A percentile compares a stretch with the other conserved stretches of the same genome.
Evolutionary conservation across 1,284 basidiomycete genomes (phyloP).

Genomic region (Rhodotorula sp.): DNA sequence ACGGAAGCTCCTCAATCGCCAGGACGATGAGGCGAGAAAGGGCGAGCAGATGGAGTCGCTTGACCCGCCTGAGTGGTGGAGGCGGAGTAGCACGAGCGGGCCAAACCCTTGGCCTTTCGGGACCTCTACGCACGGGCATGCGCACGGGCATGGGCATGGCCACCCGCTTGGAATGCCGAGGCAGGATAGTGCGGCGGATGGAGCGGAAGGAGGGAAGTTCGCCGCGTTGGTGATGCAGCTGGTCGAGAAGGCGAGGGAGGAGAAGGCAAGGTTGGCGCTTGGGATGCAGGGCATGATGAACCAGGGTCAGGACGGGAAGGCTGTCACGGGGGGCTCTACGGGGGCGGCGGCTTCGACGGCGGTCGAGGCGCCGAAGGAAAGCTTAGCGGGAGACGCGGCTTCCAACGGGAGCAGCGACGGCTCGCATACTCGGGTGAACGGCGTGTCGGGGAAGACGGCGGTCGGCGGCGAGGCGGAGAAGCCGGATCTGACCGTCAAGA

Average conservation of each 20-base stretch:
- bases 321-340: neutral
- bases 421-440: no score
- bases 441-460: no score
- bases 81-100: slow-evolving; percentile 8
- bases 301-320: neutral
- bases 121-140: neutral
- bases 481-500: neutral
- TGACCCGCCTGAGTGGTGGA: slow-evolving; percentile 31
- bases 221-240: slow-evolving; percentile 31
- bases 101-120: slow-evolving; percentile 3
- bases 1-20: slow-evolving; percentile 48
- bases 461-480: neutral
- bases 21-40: slow-evolving; percentile 48
- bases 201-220: slow-evolving; percentile 20
- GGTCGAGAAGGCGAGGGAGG: slow-evolving; percentile 36
- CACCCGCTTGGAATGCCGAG: neutral
- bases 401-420: no score
- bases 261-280: slow-evolving; percentile 27
- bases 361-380: neutral
- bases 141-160: neutral
- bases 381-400: no score
- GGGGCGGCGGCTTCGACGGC: neutral
- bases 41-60: slow-evolving; percentile 15
- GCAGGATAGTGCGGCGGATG: neutral
- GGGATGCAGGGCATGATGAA: slow-evolving; percentile 6